These are phyloP conservation scores for Goffeauzyma gilvescens DNA, from an alignment of 768 basidiomycete genomes.

Conservation along the genomic window DNA sequence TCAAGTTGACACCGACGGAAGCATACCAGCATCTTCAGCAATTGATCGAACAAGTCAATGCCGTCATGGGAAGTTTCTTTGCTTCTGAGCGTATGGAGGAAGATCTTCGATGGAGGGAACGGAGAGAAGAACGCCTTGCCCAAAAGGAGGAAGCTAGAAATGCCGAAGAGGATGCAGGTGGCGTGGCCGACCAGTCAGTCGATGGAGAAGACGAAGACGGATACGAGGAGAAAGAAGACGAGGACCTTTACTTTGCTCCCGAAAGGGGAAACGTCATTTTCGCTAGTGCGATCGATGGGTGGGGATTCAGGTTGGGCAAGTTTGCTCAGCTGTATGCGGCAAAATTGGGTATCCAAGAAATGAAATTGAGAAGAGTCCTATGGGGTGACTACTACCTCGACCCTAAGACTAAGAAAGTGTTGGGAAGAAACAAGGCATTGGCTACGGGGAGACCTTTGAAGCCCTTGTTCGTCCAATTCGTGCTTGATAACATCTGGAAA, in stretches of 20 bases:
- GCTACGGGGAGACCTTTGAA: slow-evolving; percentile 60
- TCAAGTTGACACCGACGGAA: slow-evolving; percentile 73
- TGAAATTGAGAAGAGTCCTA: slow-evolving; percentile 60
- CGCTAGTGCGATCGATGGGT: slow-evolving; percentile 85
- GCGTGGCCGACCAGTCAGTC: neutral
- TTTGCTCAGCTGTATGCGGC: slow-evolving; percentile 82
- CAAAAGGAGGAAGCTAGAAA: slow-evolving; percentile 36
- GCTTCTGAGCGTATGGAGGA: slow-evolving; percentile 93
- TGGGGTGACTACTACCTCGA: slow-evolving; percentile 98
- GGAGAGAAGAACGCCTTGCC: slow-evolving; percentile 61
- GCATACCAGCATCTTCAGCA: slow-evolving; percentile 86
- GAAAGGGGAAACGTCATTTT: slow-evolving; percentile 91
- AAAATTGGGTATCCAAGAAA: slow-evolving; percentile 79
- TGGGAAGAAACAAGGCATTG: slow-evolving; percentile 66
- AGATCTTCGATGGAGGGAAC: slow-evolving; percentile 81
- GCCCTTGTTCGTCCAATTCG: slow-evolving; percentile 90
- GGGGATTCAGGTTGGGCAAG: slow-evolving; percentile 86
- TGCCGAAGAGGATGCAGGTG: slow-evolving; percentile 38
- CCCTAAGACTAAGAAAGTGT: slow-evolving; percentile 81
- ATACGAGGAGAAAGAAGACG: slow-evolving; percentile 91
- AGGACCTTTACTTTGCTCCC: slow-evolving; percentile 92
- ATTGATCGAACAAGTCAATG: slow-evolving; percentile 90
- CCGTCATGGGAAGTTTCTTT: slow-evolving; percentile 92
- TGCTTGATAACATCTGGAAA: slow-evolving; percentile 91
- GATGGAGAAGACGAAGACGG: slow-evolving; percentile 29